phyloP scores from a whole-genome alignment of 1,139 yeast species.

The Hanseniaspora uvarum region DNA sequence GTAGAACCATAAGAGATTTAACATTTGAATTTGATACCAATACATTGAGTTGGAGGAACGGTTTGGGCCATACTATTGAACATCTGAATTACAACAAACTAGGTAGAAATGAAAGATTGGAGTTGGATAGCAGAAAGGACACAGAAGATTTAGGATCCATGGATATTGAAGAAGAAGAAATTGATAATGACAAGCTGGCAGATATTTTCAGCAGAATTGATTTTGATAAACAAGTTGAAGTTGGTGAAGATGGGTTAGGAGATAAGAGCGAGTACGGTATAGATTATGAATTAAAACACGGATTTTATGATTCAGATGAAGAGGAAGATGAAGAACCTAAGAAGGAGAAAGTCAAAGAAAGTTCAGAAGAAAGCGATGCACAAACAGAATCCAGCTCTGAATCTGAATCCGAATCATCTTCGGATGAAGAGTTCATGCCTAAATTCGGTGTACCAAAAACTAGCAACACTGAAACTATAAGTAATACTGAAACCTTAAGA shows the following conservation, averaged over 20 bases:
- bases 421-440: conserved; percentile 45
- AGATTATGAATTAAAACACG: conserved; percentile 38
- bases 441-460: conserved; percentile 34
- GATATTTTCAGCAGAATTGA: conserved; percentile 44
- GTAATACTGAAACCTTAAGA: conserved; percentile 52
- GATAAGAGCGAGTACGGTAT: conserved; percentile 38
- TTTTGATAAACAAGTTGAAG: conserved; percentile 51
- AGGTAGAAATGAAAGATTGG: conserved; percentile 7
- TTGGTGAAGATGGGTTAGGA: conserved; percentile 38
- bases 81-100: conserved; percentile 32
- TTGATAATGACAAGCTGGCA: conserved; percentile 43
- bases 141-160: conserved; percentile 25
- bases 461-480: conserved; percentile 27
- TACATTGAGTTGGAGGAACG: conserved; percentile 67
- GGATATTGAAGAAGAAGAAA: conserved; percentile 28
- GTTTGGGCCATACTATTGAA: conserved; percentile 70
- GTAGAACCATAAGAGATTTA: conserved; percentile 49
- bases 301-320: conserved; percentile 28
- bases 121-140: conserved; percentile 13
- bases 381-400: neutral
- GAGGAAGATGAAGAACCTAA: conserved; percentile 26
- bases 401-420: conserved; percentile 23
- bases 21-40: conserved; percentile 47
- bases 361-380: conserved; percentile 17
- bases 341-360: conserved; percentile 11